Conservation (phyloP, 306 rosid genomes). For the Oemleria cerasiformis region DNA sequence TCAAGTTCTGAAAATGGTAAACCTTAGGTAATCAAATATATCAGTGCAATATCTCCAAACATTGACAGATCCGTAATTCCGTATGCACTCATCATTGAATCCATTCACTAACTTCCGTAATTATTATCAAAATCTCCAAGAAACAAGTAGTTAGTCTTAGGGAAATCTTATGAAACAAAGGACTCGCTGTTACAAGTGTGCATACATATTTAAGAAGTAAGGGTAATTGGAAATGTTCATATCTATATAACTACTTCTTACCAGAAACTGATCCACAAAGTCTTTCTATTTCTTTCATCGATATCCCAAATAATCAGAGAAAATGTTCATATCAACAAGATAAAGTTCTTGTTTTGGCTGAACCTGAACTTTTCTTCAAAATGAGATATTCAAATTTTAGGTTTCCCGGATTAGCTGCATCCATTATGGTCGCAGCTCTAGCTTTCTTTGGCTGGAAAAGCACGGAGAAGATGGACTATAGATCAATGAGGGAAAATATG, state of each 20-base stretch:
- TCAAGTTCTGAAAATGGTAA: conserved; percentile 4
- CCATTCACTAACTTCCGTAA: conserved; percentile 71
- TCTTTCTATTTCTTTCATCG: background rate
- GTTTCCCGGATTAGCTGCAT: background rate
- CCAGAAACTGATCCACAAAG: background rate
- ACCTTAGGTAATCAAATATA: conserved; percentile 96
- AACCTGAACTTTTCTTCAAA: background rate
- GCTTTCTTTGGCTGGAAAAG: background rate
- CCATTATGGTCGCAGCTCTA: background rate
- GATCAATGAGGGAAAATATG: background rate
- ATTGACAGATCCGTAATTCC: conserved; percentile 96
- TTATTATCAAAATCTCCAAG: conserved; percentile 84
- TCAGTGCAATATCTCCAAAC: conserved; percentile 99
- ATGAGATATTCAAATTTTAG: background rate
- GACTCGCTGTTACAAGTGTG: background rate
- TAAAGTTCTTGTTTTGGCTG: background rate
- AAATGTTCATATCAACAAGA: background rate
- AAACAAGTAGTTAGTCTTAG: conserved; percentile 89
- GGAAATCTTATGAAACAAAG: conserved; percentile 46
- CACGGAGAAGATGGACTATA: background rate
- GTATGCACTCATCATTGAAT: conserved; percentile 97
- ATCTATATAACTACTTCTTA: background rate
- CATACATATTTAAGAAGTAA: background rate
- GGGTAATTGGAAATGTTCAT: background rate
- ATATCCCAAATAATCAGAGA: background rate